These are phyloP conservation scores for Maudiozyma saulgeensis DNA, from an alignment of 805 yeast species.

Conservation along the genomic window DNA sequence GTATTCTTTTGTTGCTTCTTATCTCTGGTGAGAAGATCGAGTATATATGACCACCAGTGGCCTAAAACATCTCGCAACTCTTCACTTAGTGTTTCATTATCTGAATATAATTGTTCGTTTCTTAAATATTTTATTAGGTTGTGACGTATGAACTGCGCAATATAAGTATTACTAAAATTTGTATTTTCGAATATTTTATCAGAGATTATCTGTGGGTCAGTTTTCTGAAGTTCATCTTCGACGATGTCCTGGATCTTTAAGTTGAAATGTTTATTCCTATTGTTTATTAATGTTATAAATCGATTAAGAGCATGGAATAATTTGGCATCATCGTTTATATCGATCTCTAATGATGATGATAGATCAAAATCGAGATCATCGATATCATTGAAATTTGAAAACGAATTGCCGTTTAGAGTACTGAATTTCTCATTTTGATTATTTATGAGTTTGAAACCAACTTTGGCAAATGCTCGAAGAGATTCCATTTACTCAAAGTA, in stretches of 20 bases:
- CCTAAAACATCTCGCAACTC: conserved; percentile 14
- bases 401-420: neutral
- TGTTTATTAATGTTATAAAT: conserved; percentile 13
- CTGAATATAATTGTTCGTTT: neutral
- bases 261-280: conserved; percentile 1
- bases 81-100: too few relatives aligned
- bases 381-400: neutral
- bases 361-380: neutral
- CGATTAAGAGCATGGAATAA: conserved; percentile 18
- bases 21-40: conserved; percentile 15
- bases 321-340: conserved; percentile 11
- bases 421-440: neutral
- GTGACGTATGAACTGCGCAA: conserved; percentile 3
- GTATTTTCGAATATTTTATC: neutral
- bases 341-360: neutral
- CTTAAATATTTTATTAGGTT: conserved; percentile 1
- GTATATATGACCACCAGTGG: conserved; percentile 28
- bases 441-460: conserved; percentile 2
- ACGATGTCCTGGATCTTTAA: neutral
- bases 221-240: neutral
- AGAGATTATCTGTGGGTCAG: neutral
- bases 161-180: neutral
- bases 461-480: conserved; percentile 6
- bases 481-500: conserved; percentile 6
- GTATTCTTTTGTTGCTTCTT: neutral